Conservation (phyloP, 495 filamentous ascomycete species). For the Tuber brumale region DNA sequence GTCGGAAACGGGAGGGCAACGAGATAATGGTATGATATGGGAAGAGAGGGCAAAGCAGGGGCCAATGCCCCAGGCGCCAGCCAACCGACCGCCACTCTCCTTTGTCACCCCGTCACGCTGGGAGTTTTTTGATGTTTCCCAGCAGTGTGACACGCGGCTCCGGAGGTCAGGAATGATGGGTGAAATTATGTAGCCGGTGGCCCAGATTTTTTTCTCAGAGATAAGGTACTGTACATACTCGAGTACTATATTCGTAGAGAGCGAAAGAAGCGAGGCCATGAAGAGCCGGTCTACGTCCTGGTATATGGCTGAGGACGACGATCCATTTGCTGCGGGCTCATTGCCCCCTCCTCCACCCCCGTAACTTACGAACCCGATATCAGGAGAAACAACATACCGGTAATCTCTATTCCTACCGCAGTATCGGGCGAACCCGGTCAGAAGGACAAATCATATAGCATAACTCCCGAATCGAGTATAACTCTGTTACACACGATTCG, state of each 20-base stretch:
- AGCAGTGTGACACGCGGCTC: slow-evolving; percentile 31
- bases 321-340: not conserved
- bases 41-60: not conserved
- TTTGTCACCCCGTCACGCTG: not conserved
- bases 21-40: too few relatives aligned
- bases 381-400: not conserved
- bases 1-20: not conserved
- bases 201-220: not conserved
- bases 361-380: not conserved
- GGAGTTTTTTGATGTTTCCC: not conserved
- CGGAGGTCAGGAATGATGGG: slow-evolving; percentile 21
- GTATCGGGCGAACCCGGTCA: not conserved
- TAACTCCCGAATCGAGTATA: not conserved
- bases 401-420: not conserved
- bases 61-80: not conserved
- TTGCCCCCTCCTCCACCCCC: not conserved
- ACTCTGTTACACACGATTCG: not conserved
- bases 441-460: not conserved
- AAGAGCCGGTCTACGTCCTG: not conserved
- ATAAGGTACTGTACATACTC: not conserved
- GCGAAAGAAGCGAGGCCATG: not conserved
- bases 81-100: not conserved
- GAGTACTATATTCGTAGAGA: not conserved
- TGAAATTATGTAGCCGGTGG: not conserved
- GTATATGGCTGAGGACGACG: not conserved